phyloP scores from a whole-genome alignment of 2,329 filamentous ascomycete species.

The Colletotrichum echinochloae region DNA sequence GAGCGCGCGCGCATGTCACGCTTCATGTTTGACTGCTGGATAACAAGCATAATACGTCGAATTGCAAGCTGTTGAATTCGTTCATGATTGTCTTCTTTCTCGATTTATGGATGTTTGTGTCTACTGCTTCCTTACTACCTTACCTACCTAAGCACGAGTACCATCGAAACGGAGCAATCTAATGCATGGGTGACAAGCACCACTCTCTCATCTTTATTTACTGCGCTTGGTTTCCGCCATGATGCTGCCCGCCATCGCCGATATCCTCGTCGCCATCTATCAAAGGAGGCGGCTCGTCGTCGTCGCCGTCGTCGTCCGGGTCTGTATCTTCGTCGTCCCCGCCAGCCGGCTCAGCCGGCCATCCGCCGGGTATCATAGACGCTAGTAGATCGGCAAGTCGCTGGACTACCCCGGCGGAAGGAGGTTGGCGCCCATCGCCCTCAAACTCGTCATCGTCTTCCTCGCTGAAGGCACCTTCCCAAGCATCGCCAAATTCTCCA shows the following conservation, averaged over 20 bases:
- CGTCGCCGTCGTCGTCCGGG: slow-evolving; percentile 28
- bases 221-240: neutral
- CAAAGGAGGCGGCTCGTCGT: slow-evolving; percentile 12
- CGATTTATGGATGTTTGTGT: neutral
- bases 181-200: neutral
- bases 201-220: neutral
- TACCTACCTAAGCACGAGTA: too few relatives aligned
- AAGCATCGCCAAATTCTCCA: slow-evolving; percentile 14
- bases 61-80: too few relatives aligned
- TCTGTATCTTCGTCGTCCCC: slow-evolving; percentile 32
- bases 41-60: too few relatives aligned
- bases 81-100: neutral
- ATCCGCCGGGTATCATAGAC: slow-evolving; percentile 32
- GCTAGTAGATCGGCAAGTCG: slow-evolving; percentile 31
- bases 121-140: neutral
- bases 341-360: slow-evolving; percentile 36
- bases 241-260: neutral
- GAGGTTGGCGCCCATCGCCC: slow-evolving; percentile 12
- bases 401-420: slow-evolving; percentile 27
- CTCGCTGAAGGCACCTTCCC: slow-evolving; percentile 39
- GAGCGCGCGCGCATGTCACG: too few relatives aligned
- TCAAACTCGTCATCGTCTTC: slow-evolving; percentile 36
- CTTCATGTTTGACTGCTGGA: neutral
- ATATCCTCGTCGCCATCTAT: neutral
- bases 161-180: neutral